Conservation (phyloP, 2,329 filamentous ascomycete species). For the Neopestalotiopsis sp. region DNA sequence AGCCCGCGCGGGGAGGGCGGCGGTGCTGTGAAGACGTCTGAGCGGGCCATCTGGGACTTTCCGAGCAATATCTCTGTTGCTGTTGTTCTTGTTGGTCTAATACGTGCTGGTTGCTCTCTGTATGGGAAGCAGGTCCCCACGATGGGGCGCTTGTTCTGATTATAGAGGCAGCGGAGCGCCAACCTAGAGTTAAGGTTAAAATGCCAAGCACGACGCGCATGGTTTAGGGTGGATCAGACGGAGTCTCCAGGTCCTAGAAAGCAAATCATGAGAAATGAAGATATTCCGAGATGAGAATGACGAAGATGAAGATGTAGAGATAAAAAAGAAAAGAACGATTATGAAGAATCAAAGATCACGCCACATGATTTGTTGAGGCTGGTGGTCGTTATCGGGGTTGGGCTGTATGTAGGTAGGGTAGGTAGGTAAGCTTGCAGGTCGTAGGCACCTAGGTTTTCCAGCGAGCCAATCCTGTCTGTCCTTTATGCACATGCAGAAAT, state of each 20-base stretch:
- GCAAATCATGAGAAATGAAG: background rate
- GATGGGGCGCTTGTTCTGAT: background rate
- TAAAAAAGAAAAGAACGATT: background rate
- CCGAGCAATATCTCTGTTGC: background rate
- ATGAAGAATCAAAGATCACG: background rate
- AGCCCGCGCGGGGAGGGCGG: constrained; percentile 33
- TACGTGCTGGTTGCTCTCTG: background rate
- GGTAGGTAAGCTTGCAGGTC: background rate
- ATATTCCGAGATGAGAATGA: background rate
- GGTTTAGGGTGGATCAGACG: background rate
- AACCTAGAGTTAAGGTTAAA: background rate
- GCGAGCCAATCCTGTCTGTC: background rate
- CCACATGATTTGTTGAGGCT: background rate
- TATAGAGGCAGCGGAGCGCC: background rate
- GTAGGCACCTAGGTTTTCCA: background rate
- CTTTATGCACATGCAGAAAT: constrained; percentile 11
- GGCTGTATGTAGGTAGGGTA: background rate
- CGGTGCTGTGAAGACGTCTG: background rate
- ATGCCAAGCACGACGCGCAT: constrained; percentile 1
- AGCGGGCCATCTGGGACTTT: background rate
- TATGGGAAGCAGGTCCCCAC: background rate
- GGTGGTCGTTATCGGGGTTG: background rate
- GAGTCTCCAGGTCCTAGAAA: background rate
- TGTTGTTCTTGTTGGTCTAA: background rate
- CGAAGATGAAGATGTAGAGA: background rate